These are phyloP conservation scores for Lasiosphaeria hispida DNA, from an alignment of 495 filamentous ascomycete species.

Conservation along the genomic window DNA sequence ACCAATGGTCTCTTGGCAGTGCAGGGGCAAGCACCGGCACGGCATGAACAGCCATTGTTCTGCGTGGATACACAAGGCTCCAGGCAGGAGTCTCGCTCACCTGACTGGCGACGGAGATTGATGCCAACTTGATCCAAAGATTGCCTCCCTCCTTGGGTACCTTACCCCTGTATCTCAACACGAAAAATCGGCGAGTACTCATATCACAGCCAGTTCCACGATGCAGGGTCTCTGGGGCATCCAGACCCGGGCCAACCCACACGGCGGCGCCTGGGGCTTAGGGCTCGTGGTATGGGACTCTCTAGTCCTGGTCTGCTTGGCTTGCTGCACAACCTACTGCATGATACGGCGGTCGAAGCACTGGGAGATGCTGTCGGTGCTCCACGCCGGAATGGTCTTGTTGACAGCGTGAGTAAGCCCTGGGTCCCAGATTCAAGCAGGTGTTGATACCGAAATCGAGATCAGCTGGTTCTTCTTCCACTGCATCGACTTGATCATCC, in stretches of 20 bases:
- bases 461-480: not conserved
- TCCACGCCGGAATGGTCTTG: not conserved
- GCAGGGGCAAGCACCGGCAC: too few species aligned
- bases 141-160: too few species aligned
- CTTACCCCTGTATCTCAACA: too few species aligned
- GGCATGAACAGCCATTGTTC: too few species aligned
- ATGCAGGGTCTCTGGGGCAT: too few species aligned
- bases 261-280: not conserved
- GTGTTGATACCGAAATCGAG: not conserved
- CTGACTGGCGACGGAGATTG: too few species aligned
- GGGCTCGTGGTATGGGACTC: not conserved
- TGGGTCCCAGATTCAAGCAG: not conserved
- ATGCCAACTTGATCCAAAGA: too few species aligned
- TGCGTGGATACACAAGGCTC: too few species aligned
- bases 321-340: not conserved
- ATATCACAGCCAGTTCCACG: too few species aligned
- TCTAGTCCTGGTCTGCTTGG: not conserved
- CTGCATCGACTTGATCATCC: not conserved
- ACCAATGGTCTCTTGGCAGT: too few species aligned
- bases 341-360: not conserved
- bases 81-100: too few species aligned
- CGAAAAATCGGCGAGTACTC: too few species aligned
- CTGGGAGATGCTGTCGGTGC: not conserved
- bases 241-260: not conserved
- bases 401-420: not conserved